These are phyloP conservation scores for Pestalotiopsis fici DNA, from an alignment of 2,329 filamentous ascomycete genomes.

Conservation along the genomic window DNA sequence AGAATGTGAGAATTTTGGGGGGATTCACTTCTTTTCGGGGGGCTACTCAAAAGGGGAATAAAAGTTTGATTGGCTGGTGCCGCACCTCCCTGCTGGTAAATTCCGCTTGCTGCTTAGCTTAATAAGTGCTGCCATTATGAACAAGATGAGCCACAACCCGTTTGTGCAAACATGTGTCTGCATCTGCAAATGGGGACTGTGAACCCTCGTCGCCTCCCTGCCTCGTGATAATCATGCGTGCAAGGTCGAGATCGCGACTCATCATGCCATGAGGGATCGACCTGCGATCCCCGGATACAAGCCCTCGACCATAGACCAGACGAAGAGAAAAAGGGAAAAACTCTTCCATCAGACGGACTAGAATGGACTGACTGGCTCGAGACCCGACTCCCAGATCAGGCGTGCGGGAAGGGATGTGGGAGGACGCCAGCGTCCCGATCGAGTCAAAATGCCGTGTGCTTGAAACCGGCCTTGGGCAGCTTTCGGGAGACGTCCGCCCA, in stretches of 20 bases:
- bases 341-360: not conserved
- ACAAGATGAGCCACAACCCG: not conserved
- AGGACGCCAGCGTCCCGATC: conserved; percentile 1
- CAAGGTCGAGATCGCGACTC: not conserved
- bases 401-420: not conserved
- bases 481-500: conserved; percentile 3
- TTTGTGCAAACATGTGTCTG: not conserved
- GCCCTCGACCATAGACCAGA: not conserved
- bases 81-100: not conserved
- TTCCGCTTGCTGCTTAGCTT: not conserved
- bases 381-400: not conserved
- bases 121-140: not conserved
- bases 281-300: conserved; percentile 1
- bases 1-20: not conserved
- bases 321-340: not conserved
- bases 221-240: not conserved
- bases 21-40: not conserved
- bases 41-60: not conserved
- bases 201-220: not conserved
- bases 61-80: conserved; percentile 7
- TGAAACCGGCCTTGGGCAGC: conserved; percentile 2
- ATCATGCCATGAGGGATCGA: not conserved
- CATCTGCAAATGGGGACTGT: no score
- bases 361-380: no score
- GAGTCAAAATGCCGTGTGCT: conserved; percentile 2